Evolutionary conservation across 2,329 filamentous ascomycete species (phyloP).

Genomic region (Microsporum audouinii): DNA sequence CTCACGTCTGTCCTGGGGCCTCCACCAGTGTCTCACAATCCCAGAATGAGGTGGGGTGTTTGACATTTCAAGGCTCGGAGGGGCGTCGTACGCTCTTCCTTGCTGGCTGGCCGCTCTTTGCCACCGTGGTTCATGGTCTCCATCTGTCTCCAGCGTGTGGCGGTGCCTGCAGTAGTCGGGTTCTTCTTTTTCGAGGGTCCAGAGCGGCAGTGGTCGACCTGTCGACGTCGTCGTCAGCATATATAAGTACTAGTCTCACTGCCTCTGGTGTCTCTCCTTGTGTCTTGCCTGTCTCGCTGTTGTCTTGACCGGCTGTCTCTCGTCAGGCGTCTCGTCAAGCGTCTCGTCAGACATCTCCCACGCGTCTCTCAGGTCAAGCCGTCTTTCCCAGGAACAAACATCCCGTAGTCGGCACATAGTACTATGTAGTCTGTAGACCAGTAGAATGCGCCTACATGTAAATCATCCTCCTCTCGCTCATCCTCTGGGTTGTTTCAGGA

Average conservation of each 20-base stretch:
- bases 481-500: too few species aligned
- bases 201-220: too few species aligned
- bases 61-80: neutral
- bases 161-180: neutral
- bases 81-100: neutral
- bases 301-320: neutral
- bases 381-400: too few species aligned
- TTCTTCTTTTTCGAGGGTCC: too few species aligned
- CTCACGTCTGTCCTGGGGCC: neutral
- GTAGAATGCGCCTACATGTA: too few species aligned
- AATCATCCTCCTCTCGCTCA: too few species aligned
- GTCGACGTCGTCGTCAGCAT: neutral
- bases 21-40: conserved; percentile 3
- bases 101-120: neutral
- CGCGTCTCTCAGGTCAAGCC: too few species aligned
- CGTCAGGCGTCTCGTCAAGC: neutral
- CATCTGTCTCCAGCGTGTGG: conserved; percentile 1
- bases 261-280: neutral
- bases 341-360: neutral
- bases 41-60: neutral
- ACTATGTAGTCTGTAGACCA: too few species aligned
- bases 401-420: too few species aligned
- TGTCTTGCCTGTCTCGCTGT: neutral
- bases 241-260: too few species aligned
- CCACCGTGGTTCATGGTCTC: neutral